These are phyloP conservation scores for Verticillium nonalfalfae DNA, from an alignment of 2,329 filamentous ascomycete genomes.

Conservation along the genomic window DNA sequence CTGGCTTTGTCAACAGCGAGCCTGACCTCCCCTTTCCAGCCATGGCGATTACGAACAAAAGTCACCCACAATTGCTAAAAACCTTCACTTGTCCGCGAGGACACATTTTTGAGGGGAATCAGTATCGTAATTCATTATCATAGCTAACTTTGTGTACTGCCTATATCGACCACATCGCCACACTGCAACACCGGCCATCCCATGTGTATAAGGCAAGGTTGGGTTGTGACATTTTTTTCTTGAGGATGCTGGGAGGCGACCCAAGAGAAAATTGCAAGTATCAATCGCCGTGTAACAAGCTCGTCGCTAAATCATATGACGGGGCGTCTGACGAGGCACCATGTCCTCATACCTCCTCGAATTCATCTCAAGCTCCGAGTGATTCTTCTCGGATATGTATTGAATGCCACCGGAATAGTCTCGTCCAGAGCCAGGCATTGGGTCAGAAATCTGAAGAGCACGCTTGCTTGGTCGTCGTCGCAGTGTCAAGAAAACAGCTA, in stretches of 20 bases:
- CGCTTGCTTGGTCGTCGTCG: constrained; percentile 21
- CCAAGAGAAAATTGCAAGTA: neutral
- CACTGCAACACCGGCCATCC: neutral
- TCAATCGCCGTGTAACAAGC: neutral
- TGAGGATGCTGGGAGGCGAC: neutral
- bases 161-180: neutral
- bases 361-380: constrained; percentile 41
- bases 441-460: constrained; percentile 41
- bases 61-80: no score
- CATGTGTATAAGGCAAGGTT: no score
- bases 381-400: constrained; percentile 17
- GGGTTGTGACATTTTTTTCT: no score
- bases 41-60: no score
- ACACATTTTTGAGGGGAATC: no score
- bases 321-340: constrained; percentile 43
- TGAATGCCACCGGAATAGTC: constrained; percentile 12
- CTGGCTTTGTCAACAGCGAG: neutral
- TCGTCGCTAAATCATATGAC: constrained; percentile 28
- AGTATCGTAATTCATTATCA: neutral
- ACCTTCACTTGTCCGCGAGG: no score
- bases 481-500: constrained; percentile 33
- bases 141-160: neutral
- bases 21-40: neutral
- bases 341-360: constrained; percentile 53
- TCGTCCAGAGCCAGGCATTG: constrained; percentile 39